Evolutionary conservation across 768 basidiomycete genomes (phyloP).

Genomic region (Termitomyces sp.): DNA sequence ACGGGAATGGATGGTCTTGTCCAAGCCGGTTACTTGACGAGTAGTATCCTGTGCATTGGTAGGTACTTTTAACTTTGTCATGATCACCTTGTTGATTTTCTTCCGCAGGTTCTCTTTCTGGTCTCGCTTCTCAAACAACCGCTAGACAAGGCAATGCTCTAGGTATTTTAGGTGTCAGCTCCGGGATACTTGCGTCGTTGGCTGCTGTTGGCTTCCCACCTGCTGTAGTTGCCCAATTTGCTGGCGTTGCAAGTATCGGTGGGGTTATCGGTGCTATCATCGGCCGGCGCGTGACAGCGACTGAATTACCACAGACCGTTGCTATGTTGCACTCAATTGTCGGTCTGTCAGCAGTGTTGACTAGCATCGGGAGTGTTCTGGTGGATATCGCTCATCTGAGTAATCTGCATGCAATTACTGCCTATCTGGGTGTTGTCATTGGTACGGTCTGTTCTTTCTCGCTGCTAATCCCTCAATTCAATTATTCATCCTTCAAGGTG

Average conservation of each 20-base stretch:
- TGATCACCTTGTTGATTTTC: background rate
- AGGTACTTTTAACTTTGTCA: slow-evolving; percentile 1
- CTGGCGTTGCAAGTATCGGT: slow-evolving; percentile 71
- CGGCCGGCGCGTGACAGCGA: slow-evolving; percentile 81
- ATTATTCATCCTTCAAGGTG: slow-evolving; percentile 38
- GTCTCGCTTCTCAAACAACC: slow-evolving; percentile 74
- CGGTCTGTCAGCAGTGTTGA: slow-evolving; percentile 85
- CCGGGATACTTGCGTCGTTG: slow-evolving; percentile 77
- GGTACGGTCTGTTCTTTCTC: slow-evolving; percentile 34
- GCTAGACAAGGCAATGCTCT: slow-evolving; percentile 86
- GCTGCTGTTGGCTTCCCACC: slow-evolving; percentile 80
- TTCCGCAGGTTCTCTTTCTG: slow-evolving; percentile 66
- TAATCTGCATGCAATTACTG: slow-evolving; percentile 75
- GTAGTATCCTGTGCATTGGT: slow-evolving; percentile 87
- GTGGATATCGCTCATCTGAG: slow-evolving; percentile 65
- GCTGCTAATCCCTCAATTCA: background rate
- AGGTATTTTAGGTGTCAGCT: slow-evolving; percentile 82
- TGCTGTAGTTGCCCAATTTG: slow-evolving; percentile 75
- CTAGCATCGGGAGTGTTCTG: slow-evolving; percentile 79
- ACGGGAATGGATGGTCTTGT: slow-evolving; percentile 85
- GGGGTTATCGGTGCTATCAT: slow-evolving; percentile 66
- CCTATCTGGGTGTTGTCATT: slow-evolving; percentile 83
- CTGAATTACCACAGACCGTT: slow-evolving; percentile 80
- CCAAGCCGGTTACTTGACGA: slow-evolving; percentile 83
- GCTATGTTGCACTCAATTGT: slow-evolving; percentile 85